Evolutionary conservation across 2,329 filamentous ascomycete genomes (phyloP), one percentile per base, ranked within the genome.

Genomic region (Aureobasidium pullulans): DNA sequence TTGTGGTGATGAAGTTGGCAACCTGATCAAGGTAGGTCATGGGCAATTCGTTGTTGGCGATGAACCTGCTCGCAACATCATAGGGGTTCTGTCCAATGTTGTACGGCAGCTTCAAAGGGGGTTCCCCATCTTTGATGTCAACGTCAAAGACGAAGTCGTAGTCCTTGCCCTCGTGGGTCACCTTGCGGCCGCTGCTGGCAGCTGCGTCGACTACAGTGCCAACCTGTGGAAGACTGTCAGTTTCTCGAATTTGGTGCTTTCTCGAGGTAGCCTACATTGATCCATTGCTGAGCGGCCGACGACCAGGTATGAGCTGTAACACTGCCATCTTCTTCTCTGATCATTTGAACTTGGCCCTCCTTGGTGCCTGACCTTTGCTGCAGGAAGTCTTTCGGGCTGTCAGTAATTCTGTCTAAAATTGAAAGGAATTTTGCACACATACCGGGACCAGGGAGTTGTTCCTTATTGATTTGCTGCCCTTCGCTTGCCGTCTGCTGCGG

Each of bases 121-220:
- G 92, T 69, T 95, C 93, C 56, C 91, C 93, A 68, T 96, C 93
- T 71, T 96, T 90, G 63, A 96, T 95, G 67, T 96, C 92, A 29
- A 96, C 92, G 69, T 96, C 92, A 66, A 97, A 97, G 8, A 99
- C 92, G 68, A 88, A 96, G 70, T 99, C 94, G 71, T 96, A 99
- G 62, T 93, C 89, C 69, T 96, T 84, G 34, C 93, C 93, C 1
- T 89, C 79, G 69, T 93, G 87, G 60, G 86, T 81, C 13, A 74
- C 71, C 57, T 76, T 77, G 10, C 70, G 69, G 10, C 90, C 89
- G 64, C 85, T 90, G 69, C 90, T 95, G 39, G 88, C 90, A 5
- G 88, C 89, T 3, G 90, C 84, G 66, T 96, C 90, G 10, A 97
- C 94, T 0, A 99, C 92, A 0, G 91, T 96, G n/a, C 94, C 94